Conservation (phyloP, 1,139 yeast genomes). For the Debaryomycetaceae sp. region DNA sequence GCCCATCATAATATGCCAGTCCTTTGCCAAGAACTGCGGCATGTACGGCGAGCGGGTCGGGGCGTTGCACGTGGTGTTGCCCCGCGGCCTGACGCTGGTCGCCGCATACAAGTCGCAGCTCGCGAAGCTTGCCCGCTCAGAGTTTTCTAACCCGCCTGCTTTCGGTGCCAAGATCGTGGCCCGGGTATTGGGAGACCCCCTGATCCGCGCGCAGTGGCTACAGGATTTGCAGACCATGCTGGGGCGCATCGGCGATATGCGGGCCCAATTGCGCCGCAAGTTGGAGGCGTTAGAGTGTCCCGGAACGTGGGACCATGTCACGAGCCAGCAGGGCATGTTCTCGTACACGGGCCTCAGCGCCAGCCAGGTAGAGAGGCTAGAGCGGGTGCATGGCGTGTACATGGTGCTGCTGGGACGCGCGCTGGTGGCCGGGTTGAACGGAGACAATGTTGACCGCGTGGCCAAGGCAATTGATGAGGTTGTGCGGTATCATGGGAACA, state of each 20-base stretch:
- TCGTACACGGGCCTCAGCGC: conserved; percentile 80
- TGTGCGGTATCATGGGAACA: conserved; percentile 34
- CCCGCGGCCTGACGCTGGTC: conserved; percentile 20
- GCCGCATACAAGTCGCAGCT: conserved; percentile 64
- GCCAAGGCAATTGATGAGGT: conserved; percentile 80
- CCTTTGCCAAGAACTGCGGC: conserved; percentile 97
- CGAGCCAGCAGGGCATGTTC: conserved; percentile 92
- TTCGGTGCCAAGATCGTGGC: conserved; percentile 93
- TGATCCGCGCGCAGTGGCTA: conserved; percentile 72
- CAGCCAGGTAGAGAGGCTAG: conserved; percentile 73
- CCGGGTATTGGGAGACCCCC: conserved; percentile 54
- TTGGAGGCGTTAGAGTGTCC: conserved; percentile 63
- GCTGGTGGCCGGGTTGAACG: conserved; percentile 87
- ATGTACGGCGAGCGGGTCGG: conserved; percentile 98
- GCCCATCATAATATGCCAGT: conserved; percentile 74
- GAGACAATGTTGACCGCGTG: conserved; percentile 64
- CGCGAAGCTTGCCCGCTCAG: conserved; percentile 67
- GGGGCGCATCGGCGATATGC: conserved; percentile 70
- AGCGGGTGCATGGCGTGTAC: conserved; percentile 67
- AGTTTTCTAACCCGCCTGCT: conserved; percentile 89
- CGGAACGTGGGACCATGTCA: conserved; percentile 90
- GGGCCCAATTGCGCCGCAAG: conserved; percentile 51
- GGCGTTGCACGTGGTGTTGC: conserved; percentile 65
- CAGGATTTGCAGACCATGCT: conserved; percentile 83
- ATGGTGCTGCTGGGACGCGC: conserved; percentile 82